These are phyloP conservation scores for Chimonanthus praecox DNA, from an alignment of 164 flowering plant genomes.

Conservation along the genomic window DNA sequence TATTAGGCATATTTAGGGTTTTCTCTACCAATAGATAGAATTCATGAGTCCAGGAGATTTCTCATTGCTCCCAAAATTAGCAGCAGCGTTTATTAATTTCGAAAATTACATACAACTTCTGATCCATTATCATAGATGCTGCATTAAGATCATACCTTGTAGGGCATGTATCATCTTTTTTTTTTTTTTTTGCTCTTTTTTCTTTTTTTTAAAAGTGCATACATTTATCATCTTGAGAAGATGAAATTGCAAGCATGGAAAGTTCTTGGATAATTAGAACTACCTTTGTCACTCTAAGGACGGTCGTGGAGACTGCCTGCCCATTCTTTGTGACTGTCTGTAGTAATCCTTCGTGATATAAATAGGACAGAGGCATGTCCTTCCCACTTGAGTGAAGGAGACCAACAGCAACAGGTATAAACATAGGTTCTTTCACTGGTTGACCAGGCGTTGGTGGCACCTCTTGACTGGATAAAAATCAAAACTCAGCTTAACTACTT, in stretches of 20 bases:
- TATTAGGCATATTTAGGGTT: too few species aligned
- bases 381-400: conserved; percentile 76
- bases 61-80: neutral
- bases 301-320: conserved; percentile 49
- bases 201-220: too few species aligned
- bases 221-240: too few species aligned
- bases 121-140: neutral
- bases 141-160: neutral
- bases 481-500: neutral
- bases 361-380: conserved; percentile 66
- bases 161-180: neutral
- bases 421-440: conserved; percentile 86
- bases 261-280: conserved; percentile 9
- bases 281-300: conserved; percentile 82
- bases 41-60: neutral
- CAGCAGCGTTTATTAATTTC: neutral
- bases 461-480: conserved; percentile 55
- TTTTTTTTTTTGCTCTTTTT: too few species aligned
- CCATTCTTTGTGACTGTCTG: conserved; percentile 35
- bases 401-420: conserved; percentile 83
- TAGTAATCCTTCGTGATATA: conserved; percentile 63
- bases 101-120: too few species aligned
- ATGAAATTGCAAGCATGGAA: neutral
- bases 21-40: neutral
- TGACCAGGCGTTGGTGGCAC: conserved; percentile 93